Conservation (phyloP, 345 rosid genomes). For the Moringa oleifera region DNA sequence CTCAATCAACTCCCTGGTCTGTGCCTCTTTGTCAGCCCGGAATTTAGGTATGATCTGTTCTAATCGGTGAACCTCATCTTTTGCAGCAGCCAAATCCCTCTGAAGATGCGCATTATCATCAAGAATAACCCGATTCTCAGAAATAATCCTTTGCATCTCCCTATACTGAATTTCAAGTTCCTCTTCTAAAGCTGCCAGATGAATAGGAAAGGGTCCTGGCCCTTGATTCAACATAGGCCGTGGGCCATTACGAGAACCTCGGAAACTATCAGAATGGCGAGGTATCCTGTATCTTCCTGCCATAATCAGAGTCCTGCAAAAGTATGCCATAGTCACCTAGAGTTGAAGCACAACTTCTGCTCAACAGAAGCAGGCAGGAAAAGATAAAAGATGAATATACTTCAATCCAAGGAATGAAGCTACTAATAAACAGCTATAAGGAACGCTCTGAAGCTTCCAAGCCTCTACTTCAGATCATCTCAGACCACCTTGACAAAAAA, state of each 20-base stretch:
- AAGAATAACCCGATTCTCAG: slow-evolving; percentile 20
- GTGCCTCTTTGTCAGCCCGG: slow-evolving; percentile 20
- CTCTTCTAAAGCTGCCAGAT: slow-evolving; percentile 19
- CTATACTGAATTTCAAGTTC: slow-evolving; percentile 18
- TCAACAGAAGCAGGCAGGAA: not conserved
- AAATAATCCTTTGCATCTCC: slow-evolving; percentile 19
- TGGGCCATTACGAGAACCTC: slow-evolving; percentile 15
- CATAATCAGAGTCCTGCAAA: slow-evolving; percentile 23
- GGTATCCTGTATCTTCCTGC: slow-evolving; percentile 16
- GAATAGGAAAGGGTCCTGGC: slow-evolving; percentile 14
- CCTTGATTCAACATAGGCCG: slow-evolving; percentile 8
- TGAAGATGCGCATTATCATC: slow-evolving; percentile 24
- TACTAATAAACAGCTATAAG: not conserved
- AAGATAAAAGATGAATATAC: not conserved
- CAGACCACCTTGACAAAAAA: not conserved
- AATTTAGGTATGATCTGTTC: slow-evolving; percentile 17
- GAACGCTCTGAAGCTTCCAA: not conserved
- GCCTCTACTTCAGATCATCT: not conserved
- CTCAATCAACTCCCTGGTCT: slow-evolving; percentile 24
- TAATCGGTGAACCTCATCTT: slow-evolving; percentile 23
- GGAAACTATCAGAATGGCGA: slow-evolving; percentile 13
- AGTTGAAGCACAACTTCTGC: not conserved
- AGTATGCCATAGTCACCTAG: not conserved
- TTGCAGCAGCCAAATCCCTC: slow-evolving; percentile 18
- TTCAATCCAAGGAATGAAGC: not conserved